Percentiles rank a stretch among this genome's conserved stretches.
Evolutionary conservation across 202 grass and related monocot species (phyloP).

Genomic region (Setaria viridis): DNA sequence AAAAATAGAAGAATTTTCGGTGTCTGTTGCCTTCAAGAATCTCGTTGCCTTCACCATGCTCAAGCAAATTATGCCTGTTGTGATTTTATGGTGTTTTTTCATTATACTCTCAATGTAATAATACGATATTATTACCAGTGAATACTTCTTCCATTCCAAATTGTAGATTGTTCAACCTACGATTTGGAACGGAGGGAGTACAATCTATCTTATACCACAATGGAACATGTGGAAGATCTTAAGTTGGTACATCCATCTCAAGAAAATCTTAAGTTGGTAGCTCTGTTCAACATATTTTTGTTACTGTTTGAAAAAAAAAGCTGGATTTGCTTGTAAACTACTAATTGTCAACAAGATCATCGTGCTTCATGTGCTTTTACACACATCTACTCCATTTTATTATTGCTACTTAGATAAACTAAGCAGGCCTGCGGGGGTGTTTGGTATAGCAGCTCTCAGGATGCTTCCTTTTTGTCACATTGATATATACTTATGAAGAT

Average conservation of each 20-base stretch:
- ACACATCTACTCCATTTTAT: background rate
- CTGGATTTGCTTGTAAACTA: background rate
- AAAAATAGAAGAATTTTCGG: too few relatives aligned
- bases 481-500: too few relatives aligned
- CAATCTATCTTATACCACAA: background rate
- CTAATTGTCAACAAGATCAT: background rate
- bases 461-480: background rate
- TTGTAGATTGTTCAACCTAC: too few relatives aligned
- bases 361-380: background rate
- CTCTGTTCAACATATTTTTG: slow-evolving; percentile 5
- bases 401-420: background rate
- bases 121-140: too few relatives aligned
- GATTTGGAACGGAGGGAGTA: too few relatives aligned
- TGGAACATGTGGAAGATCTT: background rate
- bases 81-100: too few relatives aligned
- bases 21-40: too few relatives aligned
- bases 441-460: background rate
- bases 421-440: background rate
- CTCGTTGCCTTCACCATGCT: too few relatives aligned
- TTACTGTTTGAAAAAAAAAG: background rate
- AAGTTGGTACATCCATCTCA: background rate
- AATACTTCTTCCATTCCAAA: too few relatives aligned
- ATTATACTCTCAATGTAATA: background rate
- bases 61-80: too few relatives aligned
- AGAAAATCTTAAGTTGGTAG: background rate